Base-by-base conservation (phyloP, 2,329 filamentous ascomycete species). In the Teratosphaeria zuluensis region DNA sequence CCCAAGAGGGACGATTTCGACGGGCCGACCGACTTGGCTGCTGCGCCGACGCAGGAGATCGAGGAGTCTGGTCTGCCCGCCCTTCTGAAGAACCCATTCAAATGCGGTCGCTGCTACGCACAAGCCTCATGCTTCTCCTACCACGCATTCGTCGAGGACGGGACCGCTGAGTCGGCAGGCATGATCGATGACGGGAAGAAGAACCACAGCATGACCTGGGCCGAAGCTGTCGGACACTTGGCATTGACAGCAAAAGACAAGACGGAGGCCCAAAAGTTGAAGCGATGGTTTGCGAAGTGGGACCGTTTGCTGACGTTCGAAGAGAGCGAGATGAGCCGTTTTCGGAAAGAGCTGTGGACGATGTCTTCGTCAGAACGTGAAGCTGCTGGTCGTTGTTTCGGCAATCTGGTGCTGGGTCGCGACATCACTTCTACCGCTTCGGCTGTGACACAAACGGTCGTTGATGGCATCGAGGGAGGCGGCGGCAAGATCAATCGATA, bases 201-300 rank as follows among this genome's bases (percentile, higher is more conserved):
- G 58, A 66, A 68, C 24, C 68, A 72, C 55, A 65, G 61, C 53
- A 58, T 66, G 14, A 61, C 65, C 11, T 99, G 96, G 68, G 84
- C 90, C 56, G 88, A 94, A 62, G 77, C 90, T 5, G 86, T 95
- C 55, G 68, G 68, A 1, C 71, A 72, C 55, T 60, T 73, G 28
- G 58, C 60, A 16, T 55, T 59, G 9, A 30, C 55, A 9, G 59
- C 53, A 2, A 58, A 58, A 14, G 59, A 62, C 16, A 81, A 81
- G 60, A 88, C 95, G 69, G 89, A 83, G 5, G 77, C 75, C 0
- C 62, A 64, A 31, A 53, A 54, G 19, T 89, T 96, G 68, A 84
- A 84, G 64, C 82, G 85, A 0, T 99, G 97, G 72, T 96, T 99
- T 73, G 80, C 88, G 62, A 96, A 94, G 70, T 99, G 94, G 94